Evolutionary conservation across 768 basidiomycete species (phyloP), one percentile per base, ranked within the genome.

Genomic region (Mycena leptocephala): DNA sequence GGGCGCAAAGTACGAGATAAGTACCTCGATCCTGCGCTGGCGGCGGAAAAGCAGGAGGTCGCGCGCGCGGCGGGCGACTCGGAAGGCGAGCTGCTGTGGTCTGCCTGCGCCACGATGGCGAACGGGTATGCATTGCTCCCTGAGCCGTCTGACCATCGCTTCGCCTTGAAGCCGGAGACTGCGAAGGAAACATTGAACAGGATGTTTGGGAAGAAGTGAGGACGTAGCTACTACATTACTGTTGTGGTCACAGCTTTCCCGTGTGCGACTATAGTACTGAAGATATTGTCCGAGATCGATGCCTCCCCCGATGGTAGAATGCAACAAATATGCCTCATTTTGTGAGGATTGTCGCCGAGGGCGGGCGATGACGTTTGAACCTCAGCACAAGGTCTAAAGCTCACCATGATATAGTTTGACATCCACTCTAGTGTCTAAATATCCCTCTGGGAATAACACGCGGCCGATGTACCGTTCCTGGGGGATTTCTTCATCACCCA

Each of bases 21-120:
- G 24, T 72, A 72, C n/a, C 71, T 72, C 39, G 62, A 72, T 30
- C 71, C 53, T 0, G 28, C 20, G 10, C 24, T 28, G 1, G 71
- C 71, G 24, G 51, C 51, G 22, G 63, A 39, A 30, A 72, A 72
- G 4, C 46, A 72, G 62, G 71, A 72, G 18, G 53, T 37, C 4
- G 71, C 71, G 39, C 71, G 71, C 28, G 62, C 35, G 9, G 62
- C 48, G 6, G 62, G 63, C 1, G 62, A 72, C 46, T 13, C 39
- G 20, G 71, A 72, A 22, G 71, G 41, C 26, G 62, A 72, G 28
- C 26, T 72, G 11, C 33, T 56, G 20, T 72, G 71, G 71, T 28
- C 62, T 2, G 48, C 7, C 28, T 55, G 26, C 24, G 33, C 53
- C 24, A 43, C n/a, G 28, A 55, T 72, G 35, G 62, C 71, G 32